Evolutionary conservation across 495 filamentous ascomycete species (phyloP), one percentile per base, ranked within the genome.

Genomic region (Pseudotulostoma volvatum): DNA sequence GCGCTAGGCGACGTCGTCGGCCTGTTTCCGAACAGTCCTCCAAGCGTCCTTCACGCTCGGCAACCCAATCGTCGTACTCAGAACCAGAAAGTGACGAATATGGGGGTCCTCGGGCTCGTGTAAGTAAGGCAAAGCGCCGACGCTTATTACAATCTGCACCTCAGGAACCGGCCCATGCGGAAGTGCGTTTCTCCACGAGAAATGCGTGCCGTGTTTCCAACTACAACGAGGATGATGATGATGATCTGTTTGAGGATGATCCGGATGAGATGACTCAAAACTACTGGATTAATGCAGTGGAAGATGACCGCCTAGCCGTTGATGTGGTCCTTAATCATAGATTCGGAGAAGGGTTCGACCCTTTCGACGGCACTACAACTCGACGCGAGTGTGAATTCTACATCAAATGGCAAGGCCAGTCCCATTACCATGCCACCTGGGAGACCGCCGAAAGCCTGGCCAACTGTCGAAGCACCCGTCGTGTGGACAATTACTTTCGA

Each of bases 401-500:
- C 52, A 87, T 99, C 48, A 99, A 99, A 66, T 99, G 90, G 90
- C 84, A 94, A 57, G 80, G 74, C 43, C 81, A 84, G 58, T 92
- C 90, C 16, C 83, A 96, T 55, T 83, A 85, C 46, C 90, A 99
- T 63, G 77, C 87, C 19, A 90, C 88, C 2, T 96, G 92, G 92
- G 84, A 94, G 56, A 74, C 74, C 0, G 74, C 77, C 16, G 77
- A 83, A 37, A 67, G 59, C 33, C 67, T 93, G 18, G 51, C 64
- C 5, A 73, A 77, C 33, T 74, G 67, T 50, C 75, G 74, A 33
- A 92, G 92, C 31, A 77, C 77, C 34, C 81, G 84, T 33, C 80
- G 83, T 19, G 63, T 96, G 9, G 90, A 96, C 44, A 99, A 96
- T 53, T 99, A 94, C 61, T 83, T 80, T 53, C 73, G 76, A 40